Evolutionary conservation across 139 green algal species (phyloP).

Genomic region (Raphidocelis subcapitata): DNA sequence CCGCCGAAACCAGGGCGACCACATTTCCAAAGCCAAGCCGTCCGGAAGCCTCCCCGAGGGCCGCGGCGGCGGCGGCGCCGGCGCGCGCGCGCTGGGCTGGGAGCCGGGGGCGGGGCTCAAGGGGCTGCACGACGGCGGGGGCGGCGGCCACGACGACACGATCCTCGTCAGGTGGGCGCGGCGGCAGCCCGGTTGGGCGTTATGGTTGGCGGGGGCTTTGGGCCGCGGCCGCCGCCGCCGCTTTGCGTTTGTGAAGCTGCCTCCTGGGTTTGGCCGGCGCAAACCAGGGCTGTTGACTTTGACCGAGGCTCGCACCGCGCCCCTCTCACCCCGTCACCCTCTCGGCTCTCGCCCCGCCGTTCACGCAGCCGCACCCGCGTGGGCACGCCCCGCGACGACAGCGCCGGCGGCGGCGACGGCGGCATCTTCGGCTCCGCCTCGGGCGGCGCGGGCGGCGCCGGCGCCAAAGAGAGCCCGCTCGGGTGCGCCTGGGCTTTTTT

Average conservation of each 20-base stretch:
- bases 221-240: no score
- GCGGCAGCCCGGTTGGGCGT: no score
- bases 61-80: neutral
- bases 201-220: neutral
- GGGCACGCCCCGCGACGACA: neutral
- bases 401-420: no score
- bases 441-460: conserved; percentile 6
- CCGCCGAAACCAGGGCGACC: no score
- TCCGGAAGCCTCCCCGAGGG: conserved; percentile 10
- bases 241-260: no score
- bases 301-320: no score
- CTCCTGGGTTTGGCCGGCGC: no score
- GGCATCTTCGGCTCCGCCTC: neutral
- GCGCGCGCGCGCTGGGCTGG: neutral
- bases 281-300: no score
- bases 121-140: neutral
- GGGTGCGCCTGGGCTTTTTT: neutral
- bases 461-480: neutral
- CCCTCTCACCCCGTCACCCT: no score
- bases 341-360: neutral
- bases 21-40: conserved; percentile 23
- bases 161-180: conserved; percentile 4
- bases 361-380: neutral
- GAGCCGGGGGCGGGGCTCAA: neutral
- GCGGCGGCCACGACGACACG: neutral